Conservation (phyloP, 306 rosid genomes). For the Dryas drummondii region DNA sequence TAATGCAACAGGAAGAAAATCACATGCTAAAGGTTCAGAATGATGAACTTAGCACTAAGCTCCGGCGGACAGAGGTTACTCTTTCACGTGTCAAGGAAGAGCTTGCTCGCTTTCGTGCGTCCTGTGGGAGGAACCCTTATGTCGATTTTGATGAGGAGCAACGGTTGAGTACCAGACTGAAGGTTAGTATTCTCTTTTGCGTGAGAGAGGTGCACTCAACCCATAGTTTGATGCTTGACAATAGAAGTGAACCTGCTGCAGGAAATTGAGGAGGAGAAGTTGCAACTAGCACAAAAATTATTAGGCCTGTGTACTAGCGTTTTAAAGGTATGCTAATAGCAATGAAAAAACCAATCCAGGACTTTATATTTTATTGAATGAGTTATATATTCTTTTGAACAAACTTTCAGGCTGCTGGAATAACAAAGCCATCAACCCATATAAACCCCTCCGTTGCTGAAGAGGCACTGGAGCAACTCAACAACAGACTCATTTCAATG, state of each 20-base stretch:
- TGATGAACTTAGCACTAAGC: slow-evolving; percentile 66
- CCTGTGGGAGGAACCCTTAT: slow-evolving; percentile 44
- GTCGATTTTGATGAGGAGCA: slow-evolving; percentile 77
- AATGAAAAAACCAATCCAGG: slow-evolving; percentile 11
- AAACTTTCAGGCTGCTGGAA: slow-evolving; percentile 75
- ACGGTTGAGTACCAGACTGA: slow-evolving; percentile 55
- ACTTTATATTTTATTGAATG: neutral
- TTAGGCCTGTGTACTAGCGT: slow-evolving; percentile 62
- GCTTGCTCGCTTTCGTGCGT: slow-evolving; percentile 53
- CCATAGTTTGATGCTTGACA: slow-evolving; percentile 20
- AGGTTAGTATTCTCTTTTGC: slow-evolving; percentile 46
- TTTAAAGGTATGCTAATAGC: slow-evolving; percentile 53
- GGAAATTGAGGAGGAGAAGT: slow-evolving; percentile 85
- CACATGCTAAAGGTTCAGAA: slow-evolving; percentile 66
- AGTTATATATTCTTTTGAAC: neutral
- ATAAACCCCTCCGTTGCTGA: slow-evolving; percentile 66
- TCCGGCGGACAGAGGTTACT: slow-evolving; percentile 49
- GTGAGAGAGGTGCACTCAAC: neutral
- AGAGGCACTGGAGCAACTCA: slow-evolving; percentile 64
- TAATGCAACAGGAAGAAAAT: slow-evolving; percentile 77
- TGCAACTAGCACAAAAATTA: slow-evolving; percentile 70
- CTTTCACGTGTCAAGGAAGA: slow-evolving; percentile 72
- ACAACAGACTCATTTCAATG: slow-evolving; percentile 48
- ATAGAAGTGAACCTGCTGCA: slow-evolving; percentile 34
- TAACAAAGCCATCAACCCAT: slow-evolving; percentile 49